Percentiles rank a stretch among this genome's conserved stretches.
These are phyloP conservation scores for Elsinoe batatas DNA, from an alignment of 2,329 filamentous ascomycete species.

Conservation along the genomic window DNA sequence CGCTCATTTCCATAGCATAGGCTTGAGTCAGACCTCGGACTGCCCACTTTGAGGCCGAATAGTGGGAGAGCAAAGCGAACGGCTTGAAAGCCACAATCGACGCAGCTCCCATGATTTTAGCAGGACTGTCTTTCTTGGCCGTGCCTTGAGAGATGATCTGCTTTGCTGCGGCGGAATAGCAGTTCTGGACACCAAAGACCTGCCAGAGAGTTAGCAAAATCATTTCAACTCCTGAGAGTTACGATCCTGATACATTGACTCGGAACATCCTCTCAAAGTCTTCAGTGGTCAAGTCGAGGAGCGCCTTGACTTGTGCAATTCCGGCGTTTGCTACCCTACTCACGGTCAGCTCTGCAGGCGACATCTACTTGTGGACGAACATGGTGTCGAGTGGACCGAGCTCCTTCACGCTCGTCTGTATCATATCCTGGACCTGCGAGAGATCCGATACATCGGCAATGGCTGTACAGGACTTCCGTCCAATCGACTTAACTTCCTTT, in stretches of 20 bases:
- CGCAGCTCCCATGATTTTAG: conserved; percentile 40
- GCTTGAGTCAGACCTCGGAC: conserved; percentile 57
- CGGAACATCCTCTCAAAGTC: conserved; percentile 52
- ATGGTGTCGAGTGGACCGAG: conserved; percentile 45
- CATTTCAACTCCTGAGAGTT: background rate
- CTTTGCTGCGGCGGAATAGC: conserved; percentile 52
- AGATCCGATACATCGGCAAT: conserved; percentile 53
- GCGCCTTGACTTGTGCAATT: conserved; percentile 47
- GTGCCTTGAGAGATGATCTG: conserved; percentile 55
- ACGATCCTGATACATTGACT: conserved; percentile 45
- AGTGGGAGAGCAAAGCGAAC: conserved; percentile 50
- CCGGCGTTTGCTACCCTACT: conserved; percentile 52
- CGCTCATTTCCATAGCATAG: conserved; percentile 56
- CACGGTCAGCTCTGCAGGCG: background rate
- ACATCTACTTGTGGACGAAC: conserved; percentile 20
- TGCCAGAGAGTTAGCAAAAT: background rate
- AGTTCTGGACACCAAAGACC: conserved; percentile 51
- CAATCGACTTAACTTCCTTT: conserved; percentile 43
- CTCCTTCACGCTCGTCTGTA: conserved; percentile 42
- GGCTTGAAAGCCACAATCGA: conserved; percentile 52
- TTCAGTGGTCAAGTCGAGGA: conserved; percentile 48
- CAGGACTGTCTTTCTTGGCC: conserved; percentile 28
- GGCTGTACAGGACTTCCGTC: conserved; percentile 44
- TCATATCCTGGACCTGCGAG: conserved; percentile 43
- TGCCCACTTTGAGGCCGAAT: conserved; percentile 56